These are phyloP conservation scores for Phytopythium litorale DNA, from an alignment of 352 stramenopile species.

Conservation along the genomic window DNA sequence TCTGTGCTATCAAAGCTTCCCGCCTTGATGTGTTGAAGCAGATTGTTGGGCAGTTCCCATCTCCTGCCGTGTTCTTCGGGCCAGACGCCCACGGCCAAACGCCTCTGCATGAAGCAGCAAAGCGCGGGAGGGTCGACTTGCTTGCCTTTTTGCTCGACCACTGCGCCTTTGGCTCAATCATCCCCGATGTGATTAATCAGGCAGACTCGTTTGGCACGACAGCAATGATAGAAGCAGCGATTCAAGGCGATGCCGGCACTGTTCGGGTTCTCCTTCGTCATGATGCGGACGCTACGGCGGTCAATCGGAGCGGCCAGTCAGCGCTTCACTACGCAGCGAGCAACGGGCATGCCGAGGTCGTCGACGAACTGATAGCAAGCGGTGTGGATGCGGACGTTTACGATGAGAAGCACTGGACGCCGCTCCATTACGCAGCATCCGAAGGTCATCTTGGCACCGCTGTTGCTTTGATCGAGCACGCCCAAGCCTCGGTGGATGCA, in stretches of 20 bases:
- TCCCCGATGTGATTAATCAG: background rate
- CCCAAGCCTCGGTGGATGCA: background rate
- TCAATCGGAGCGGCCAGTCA: slow-evolving; percentile 11
- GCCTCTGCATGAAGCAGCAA: slow-evolving; percentile 6
- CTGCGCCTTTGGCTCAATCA: background rate
- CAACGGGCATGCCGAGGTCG: background rate
- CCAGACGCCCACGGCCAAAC: background rate
- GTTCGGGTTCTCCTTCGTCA: background rate
- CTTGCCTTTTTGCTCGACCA: slow-evolving; percentile 1
- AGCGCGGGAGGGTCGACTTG: background rate
- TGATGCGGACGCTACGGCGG: background rate
- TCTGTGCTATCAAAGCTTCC: background rate
- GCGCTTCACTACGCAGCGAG: slow-evolving; percentile 8
- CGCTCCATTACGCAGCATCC: background rate
- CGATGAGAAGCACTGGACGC: background rate
- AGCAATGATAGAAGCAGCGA: slow-evolving; percentile 1
- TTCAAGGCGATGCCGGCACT: background rate
- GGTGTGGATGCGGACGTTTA: background rate
- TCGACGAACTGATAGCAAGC: slow-evolving; percentile 2
- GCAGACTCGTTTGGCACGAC: slow-evolving; percentile 13
- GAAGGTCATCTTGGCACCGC: background rate
- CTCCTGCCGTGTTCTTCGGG: background rate
- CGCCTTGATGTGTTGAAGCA: background rate
- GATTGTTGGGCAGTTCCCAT: background rate
- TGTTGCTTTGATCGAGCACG: background rate